Evolutionary conservation across 306 rosid species (phyloP).

Genomic region (Sphenostylis stenocarpa): DNA sequence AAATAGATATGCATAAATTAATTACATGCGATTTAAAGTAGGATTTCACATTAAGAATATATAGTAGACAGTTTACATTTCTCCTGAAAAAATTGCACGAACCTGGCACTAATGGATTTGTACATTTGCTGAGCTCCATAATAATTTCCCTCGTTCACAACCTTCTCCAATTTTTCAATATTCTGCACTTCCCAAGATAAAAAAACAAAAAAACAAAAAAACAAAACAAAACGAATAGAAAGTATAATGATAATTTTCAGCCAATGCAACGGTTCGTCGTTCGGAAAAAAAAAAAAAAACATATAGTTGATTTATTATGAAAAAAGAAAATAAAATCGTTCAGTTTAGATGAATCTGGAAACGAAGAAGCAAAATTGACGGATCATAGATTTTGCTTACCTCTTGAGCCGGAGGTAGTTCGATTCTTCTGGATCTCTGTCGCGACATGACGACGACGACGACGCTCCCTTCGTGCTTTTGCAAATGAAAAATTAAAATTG

Average conservation of each 20-base stretch:
- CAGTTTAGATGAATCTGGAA: neutral
- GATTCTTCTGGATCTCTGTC: constrained; percentile 61
- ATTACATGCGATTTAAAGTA: neutral
- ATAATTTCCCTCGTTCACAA: constrained; percentile 64
- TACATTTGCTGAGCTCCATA: constrained; percentile 99
- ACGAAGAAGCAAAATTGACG: neutral
- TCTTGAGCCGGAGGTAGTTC: constrained; percentile 81
- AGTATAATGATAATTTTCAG: neutral
- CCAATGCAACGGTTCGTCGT: neutral
- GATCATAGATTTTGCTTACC: constrained; percentile 34
- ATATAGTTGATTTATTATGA: neutral
- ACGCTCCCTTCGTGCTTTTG: constrained; percentile 23
- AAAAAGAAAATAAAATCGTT: neutral
- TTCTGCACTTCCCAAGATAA: constrained; percentile 55
- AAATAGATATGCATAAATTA: constrained; percentile 11
- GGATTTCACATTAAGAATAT: constrained; percentile 2
- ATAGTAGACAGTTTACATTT: neutral
- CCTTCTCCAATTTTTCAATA: constrained; percentile 76
- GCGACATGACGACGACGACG: constrained; percentile 51
- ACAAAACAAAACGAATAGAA: neutral
- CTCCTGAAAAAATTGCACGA: neutral
- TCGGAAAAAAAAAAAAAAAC: neutral
- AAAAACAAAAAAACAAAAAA: neutral
- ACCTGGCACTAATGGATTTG: constrained; percentile 93
- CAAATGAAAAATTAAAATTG: constrained; percentile 4